A percentile compares a stretch with the other conserved stretches of the same genome.
These are phyloP conservation scores for Curvularia sp. DNA, from an alignment of 2,329 filamentous ascomycete genomes.

Conservation along the genomic window DNA sequence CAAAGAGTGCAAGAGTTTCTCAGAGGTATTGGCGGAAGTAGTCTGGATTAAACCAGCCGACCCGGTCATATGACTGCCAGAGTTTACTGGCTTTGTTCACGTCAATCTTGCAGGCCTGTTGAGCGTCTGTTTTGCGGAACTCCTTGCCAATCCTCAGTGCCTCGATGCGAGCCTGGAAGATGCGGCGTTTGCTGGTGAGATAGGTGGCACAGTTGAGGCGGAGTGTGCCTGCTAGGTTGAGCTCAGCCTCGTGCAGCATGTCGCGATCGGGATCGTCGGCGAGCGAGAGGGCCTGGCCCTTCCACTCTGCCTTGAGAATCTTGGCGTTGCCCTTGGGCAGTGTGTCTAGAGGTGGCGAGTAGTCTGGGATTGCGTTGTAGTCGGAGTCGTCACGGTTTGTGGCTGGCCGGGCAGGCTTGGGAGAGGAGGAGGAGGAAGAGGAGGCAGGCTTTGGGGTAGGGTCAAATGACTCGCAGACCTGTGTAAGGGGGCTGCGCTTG, in stretches of 20 bases:
- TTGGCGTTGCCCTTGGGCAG: conserved; percentile 70
- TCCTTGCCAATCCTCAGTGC: conserved; percentile 74
- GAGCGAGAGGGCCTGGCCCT: conserved; percentile 79
- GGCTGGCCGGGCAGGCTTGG: conserved; percentile 52
- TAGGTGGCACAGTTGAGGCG: conserved; percentile 88
- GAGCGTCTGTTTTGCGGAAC: conserved; percentile 93
- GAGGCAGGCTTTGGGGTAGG: conserved; percentile 37
- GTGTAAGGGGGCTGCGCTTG: conserved; percentile 47
- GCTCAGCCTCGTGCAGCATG: conserved; percentile 79
- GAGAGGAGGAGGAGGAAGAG: conserved; percentile 37
- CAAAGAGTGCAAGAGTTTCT: conserved; percentile 16
- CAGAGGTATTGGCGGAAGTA: conserved; percentile 58
- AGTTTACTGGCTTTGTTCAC: conserved; percentile 97
- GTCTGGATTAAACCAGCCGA: conserved; percentile 76
- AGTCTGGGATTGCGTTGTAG: conserved; percentile 74
- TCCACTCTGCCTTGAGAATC: conserved; percentile 85
- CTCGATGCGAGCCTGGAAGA: conserved; percentile 79
- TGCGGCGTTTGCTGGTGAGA: conserved; percentile 88
- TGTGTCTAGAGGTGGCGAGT: conserved; percentile 71
- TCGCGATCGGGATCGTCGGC: conserved; percentile 67
- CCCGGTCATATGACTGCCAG: conserved; percentile 86
- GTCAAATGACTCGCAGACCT: conserved; percentile 49
- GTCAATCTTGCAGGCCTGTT: conserved; percentile 97
- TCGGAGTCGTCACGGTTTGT: conserved; percentile 83
- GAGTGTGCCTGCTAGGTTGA: conserved; percentile 77